Evolutionary conservation across 805 yeast species (phyloP).

Genomic region (Lipomyces spencermartinsiae): DNA sequence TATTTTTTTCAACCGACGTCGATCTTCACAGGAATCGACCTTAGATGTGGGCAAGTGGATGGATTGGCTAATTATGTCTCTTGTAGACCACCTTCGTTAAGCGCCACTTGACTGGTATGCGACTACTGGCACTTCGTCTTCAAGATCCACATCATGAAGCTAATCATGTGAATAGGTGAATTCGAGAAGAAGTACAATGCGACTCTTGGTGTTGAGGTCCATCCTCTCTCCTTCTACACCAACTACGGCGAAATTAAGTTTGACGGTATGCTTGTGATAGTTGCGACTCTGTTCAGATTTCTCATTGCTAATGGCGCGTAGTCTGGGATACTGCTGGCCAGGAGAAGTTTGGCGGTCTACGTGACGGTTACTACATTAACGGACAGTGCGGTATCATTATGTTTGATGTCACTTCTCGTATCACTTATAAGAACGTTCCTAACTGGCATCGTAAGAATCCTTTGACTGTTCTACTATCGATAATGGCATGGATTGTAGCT

Average conservation of each 20-base stretch:
- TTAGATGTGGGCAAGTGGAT: not conserved
- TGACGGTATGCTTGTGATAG: conserved; percentile 52
- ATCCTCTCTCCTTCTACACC: conserved; percentile 97
- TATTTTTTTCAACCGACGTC: not conserved
- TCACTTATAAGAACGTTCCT: conserved; percentile 99
- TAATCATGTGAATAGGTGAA: conserved; percentile 63
- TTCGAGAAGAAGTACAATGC: conserved; percentile 99
- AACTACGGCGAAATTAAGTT: conserved; percentile 98
- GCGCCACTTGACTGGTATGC: conserved; percentile 84
- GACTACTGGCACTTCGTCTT: not conserved
- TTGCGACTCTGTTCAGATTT: not conserved
- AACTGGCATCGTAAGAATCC: conserved; percentile 89
- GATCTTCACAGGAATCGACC: not conserved
- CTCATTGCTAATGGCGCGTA: conserved; percentile 24
- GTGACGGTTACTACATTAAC: conserved; percentile 99
- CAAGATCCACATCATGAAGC: not conserved
- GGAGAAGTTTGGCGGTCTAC: conserved; percentile 99
- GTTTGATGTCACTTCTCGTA: conserved; percentile 99
- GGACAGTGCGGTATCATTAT: conserved; percentile 99
- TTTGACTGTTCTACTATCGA: not conserved
- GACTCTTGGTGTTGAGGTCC: conserved; percentile 99
- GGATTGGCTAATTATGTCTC: not conserved
- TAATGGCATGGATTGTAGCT: not conserved
- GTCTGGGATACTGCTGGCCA: conserved; percentile 99
- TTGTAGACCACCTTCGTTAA: conserved; percentile 93